Evolutionary conservation across 208 protist species (phyloP), one percentile per base, ranked within the genome.

Genomic region (Trypanosoma cruzi): DNA sequence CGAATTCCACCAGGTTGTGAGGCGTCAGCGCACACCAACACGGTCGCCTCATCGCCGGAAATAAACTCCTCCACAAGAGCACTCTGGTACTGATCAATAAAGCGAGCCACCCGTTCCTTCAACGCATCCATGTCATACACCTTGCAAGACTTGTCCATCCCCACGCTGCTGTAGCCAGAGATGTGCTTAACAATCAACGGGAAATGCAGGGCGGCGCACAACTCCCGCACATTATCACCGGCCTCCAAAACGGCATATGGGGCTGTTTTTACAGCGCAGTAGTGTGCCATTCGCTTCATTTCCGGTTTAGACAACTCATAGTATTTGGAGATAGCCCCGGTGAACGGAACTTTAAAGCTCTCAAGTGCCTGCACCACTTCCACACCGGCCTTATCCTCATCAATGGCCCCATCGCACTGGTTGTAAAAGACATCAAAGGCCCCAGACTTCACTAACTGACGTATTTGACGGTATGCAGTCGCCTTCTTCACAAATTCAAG

Each of bases 51-150:
- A 54, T 95, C 89, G 14, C 92, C 92, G 16, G 34, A 42, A 66
- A 97, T 89, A 75, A 97, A 97, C 73, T 97, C 89, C 75, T 97
- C 92, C 3, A 97, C 82, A 2, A 94, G 80, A 16, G 89, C 92
- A 29, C 82, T 88, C 75, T 95, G 86, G 64, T 89, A 94, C 34
- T 94, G 84, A 4, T 76, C 80, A 50, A 97, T 74, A 63, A 97
- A 95, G 28, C 68, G 64, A 22, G 52, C 48, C 36, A 81, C 84
- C 29, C 88, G 85, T 26, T 64, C 52, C 44, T 81, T 75, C 20
- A 97, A 68, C 58, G 82, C 64, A 24, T 69, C 74, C 82, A 89
- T 85, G 36, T 61, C 70, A 53, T 68, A 62, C 53, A 94, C 90
- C 70, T 97, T 97, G 75, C 86, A 95, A 52, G 77, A 88, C 69